Conservation (phyloP, 73 alveolate species). For the Paramecium sexaurelia region DNA sequence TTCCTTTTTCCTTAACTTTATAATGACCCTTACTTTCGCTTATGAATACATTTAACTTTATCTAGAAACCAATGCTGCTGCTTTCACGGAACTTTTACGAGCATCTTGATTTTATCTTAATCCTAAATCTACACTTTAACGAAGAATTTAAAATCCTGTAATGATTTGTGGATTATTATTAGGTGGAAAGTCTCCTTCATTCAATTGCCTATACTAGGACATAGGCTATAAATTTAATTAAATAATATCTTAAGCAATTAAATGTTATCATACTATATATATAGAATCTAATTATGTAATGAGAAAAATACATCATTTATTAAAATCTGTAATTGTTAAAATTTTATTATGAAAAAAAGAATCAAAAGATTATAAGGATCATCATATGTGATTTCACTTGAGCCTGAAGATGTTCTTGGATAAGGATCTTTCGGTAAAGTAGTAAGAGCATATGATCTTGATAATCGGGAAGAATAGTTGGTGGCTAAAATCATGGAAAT, state of each 20-base stretch:
- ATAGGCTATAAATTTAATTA: slow-evolving; percentile 5
- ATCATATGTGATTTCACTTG: slow-evolving; percentile 65
- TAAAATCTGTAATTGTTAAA: background rate
- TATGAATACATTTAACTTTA: background rate
- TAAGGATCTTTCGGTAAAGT: slow-evolving; percentile 67
- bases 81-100: slow-evolving; percentile 9
- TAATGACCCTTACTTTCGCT: background rate
- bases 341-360: slow-evolving; percentile 41
- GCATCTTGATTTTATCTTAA: background rate
- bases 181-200: background rate
- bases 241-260: background rate
- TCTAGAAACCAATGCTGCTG: slow-evolving; percentile 42
- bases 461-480: slow-evolving; percentile 53
- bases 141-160: background rate
- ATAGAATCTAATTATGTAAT: background rate
- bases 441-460: slow-evolving; percentile 66
- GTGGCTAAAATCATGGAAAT: slow-evolving; percentile 64
- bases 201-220: background rate
- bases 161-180: background rate
- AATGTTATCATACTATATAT: background rate
- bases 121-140: background rate
- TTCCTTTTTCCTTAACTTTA: background rate
- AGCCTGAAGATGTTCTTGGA: slow-evolving; percentile 58
- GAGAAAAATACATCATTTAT: no score
- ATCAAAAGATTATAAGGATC: slow-evolving; percentile 65